Percentiles rank a stretch among this genome's conserved stretches.
These are phyloP conservation scores for Gynochthodes officinalis DNA, from an alignment of 257 asterid species.

Conservation along the genomic window DNA sequence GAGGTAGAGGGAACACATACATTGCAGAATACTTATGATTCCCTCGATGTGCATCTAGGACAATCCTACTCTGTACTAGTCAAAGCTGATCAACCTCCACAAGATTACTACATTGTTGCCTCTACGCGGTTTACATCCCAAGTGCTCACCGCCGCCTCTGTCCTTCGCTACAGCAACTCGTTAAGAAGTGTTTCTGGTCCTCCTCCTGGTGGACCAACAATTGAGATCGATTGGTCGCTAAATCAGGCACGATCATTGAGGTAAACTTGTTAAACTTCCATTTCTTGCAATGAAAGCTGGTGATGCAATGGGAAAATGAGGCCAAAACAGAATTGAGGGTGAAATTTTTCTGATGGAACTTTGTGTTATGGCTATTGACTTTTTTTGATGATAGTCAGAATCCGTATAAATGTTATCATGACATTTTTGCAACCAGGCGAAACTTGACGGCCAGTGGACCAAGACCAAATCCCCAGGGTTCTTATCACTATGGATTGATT, in stretches of 20 bases:
- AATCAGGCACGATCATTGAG: conserved; percentile 28
- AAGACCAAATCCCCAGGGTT: conserved; percentile 38
- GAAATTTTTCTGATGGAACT: no score
- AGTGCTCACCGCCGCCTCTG: conserved; percentile 24
- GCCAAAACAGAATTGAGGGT: neutral
- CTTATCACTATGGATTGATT: conserved; percentile 33
- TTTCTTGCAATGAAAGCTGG: neutral
- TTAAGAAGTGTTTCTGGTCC: conserved; percentile 29
- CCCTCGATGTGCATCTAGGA: conserved; percentile 35
- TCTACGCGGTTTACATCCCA: conserved; percentile 31
- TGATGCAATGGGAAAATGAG: neutral
- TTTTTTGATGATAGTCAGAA: no score
- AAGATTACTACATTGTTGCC: conserved; percentile 28
- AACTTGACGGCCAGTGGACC: conserved; percentile 38
- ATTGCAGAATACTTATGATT: conserved; percentile 29
- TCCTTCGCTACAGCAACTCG: conserved; percentile 31
- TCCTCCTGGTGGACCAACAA: conserved; percentile 35
- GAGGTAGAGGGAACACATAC: conserved; percentile 36
- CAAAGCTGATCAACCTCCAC: conserved; percentile 33
- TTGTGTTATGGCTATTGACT: no score
- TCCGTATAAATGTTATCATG: neutral
- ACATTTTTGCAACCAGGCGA: conserved; percentile 18
- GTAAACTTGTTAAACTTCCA: neutral
- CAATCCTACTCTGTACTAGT: conserved; percentile 33
- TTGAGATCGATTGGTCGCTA: conserved; percentile 31